Percentiles rank a stretch among this genome's conserved stretches.
Conservation (phyloP, 225 moss, liverwort and hornwort species). For the Asterella californica region DNA sequence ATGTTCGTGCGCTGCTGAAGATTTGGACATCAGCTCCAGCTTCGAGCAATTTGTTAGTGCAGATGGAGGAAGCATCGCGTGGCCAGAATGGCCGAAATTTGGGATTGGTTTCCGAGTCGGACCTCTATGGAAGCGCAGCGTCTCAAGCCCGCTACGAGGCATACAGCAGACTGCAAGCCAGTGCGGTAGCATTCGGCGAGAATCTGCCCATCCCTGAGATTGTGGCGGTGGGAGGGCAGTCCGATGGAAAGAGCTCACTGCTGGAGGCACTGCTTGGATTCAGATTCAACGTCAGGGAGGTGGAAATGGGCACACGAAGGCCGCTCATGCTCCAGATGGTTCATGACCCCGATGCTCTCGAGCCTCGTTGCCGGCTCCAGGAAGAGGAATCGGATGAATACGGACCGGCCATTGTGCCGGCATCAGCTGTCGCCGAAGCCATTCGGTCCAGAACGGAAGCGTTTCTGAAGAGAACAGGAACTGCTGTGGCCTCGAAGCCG, state of each 20-base stretch:
- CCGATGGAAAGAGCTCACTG: conserved; percentile 77
- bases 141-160: conserved; percentile 67
- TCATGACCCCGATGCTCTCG: conserved; percentile 63
- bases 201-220: conserved; percentile 76
- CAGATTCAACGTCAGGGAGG: conserved; percentile 67
- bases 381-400: conserved; percentile 79
- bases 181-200: conserved; percentile 69
- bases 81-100: background rate
- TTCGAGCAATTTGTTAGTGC: background rate
- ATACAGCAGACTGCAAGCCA: conserved; percentile 66
- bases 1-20: background rate
- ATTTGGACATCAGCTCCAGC: background rate
- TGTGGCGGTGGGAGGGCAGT: conserved; percentile 78
- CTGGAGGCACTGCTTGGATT: conserved; percentile 81
- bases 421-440: conserved; percentile 62
- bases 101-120: conserved; percentile 22
- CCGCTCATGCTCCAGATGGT: conserved; percentile 84
- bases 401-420: conserved; percentile 63
- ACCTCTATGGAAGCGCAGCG: conserved; percentile 54
- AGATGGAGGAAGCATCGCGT: background rate
- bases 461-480: conserved; percentile 57
- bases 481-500: conserved; percentile 73
- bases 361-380: conserved; percentile 74
- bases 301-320: conserved; percentile 84
- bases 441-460: conserved; percentile 63